phyloP scores from a whole-genome alignment of 2,329 filamentous ascomycete genomes.

The Ophiostoma ulmi region DNA sequence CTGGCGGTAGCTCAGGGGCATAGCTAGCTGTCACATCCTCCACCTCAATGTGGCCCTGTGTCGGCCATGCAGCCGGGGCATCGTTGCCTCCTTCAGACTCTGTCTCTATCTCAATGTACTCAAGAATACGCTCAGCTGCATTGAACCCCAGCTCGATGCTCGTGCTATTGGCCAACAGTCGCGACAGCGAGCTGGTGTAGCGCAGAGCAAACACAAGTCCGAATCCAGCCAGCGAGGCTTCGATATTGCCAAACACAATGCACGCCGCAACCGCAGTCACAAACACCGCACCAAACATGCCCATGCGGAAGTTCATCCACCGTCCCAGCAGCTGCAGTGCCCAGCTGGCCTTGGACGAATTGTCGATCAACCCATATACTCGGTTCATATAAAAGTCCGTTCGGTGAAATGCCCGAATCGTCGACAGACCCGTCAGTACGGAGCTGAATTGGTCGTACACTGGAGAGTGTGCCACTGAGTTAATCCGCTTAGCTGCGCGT shows the following conservation, averaged over 20 bases:
- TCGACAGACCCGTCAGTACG: conserved; percentile 39
- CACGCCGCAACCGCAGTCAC: conserved; percentile 36
- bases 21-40: conserved; percentile 38
- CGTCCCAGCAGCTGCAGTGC: conserved; percentile 33
- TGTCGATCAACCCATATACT: conserved; percentile 36
- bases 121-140: conserved; percentile 41
- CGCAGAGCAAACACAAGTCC: conserved; percentile 39
- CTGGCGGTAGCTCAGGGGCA: conserved; percentile 35
- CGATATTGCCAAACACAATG: conserved; percentile 35
- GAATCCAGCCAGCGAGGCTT: conserved; percentile 40
- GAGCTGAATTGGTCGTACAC: conserved; percentile 42
- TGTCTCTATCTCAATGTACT: conserved; percentile 39
- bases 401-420: conserved; percentile 40
- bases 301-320: conserved; percentile 40
- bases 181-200: conserved; percentile 35
- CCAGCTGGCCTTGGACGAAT: conserved; percentile 34
- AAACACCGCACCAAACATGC: conserved; percentile 39
- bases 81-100: conserved; percentile 36
- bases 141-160: conserved; percentile 42
- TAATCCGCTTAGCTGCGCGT: conserved; percentile 40
- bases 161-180: conserved; percentile 36
- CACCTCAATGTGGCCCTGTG: conserved; percentile 38
- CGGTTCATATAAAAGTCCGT: conserved; percentile 36
- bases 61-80: conserved; percentile 41
- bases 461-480: conserved; percentile 40